Evolutionary conservation across 2,329 filamentous ascomycete genomes (phyloP).

Genomic region (Monilinia fructicola): DNA sequence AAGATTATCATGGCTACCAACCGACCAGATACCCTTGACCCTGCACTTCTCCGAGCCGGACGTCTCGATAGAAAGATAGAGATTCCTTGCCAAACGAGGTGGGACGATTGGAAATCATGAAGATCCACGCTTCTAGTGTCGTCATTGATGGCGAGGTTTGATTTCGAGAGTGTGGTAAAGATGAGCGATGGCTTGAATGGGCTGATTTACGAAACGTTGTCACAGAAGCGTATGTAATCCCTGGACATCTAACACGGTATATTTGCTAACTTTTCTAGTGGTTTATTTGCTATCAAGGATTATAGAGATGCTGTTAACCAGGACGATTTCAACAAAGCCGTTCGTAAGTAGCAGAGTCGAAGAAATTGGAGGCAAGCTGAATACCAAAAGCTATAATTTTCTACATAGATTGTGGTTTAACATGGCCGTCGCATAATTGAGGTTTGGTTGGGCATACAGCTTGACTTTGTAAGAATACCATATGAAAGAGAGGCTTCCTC

Average conservation of each 20-base stretch:
- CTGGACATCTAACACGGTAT: neutral
- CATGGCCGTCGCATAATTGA: slow-evolving; percentile 33
- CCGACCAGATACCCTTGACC: slow-evolving; percentile 92
- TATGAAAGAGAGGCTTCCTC: slow-evolving; percentile 25
- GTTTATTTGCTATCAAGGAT: slow-evolving; percentile 96
- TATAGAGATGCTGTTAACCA: slow-evolving; percentile 95
- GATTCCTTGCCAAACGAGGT: slow-evolving; percentile 97
- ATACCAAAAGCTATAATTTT: slow-evolving; percentile 82
- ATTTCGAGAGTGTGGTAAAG: slow-evolving; percentile 99
- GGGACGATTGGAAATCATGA: slow-evolving; percentile 91
- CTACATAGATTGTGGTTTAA: slow-evolving; percentile 30
- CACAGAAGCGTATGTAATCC: slow-evolving; percentile 82
- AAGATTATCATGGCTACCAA: slow-evolving; percentile 99
- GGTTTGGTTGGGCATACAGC: slow-evolving; percentile 29
- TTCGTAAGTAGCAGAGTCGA: slow-evolving; percentile 95
- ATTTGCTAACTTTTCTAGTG: slow-evolving; percentile 51
- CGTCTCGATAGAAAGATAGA: slow-evolving; percentile 97
- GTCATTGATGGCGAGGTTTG: slow-evolving; percentile 93
- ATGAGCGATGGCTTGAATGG: slow-evolving; percentile 99
- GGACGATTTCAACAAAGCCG: slow-evolving; percentile 99
- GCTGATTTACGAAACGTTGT: slow-evolving; percentile 97
- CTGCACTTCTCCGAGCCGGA: slow-evolving; percentile 85
- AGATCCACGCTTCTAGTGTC: slow-evolving; percentile 89
- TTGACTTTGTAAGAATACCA: slow-evolving; percentile 39
- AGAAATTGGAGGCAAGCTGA: slow-evolving; percentile 98